Base-by-base conservation (phyloP, 2,329 filamentous ascomycete genomes). In the Penicillium polonicum region DNA sequence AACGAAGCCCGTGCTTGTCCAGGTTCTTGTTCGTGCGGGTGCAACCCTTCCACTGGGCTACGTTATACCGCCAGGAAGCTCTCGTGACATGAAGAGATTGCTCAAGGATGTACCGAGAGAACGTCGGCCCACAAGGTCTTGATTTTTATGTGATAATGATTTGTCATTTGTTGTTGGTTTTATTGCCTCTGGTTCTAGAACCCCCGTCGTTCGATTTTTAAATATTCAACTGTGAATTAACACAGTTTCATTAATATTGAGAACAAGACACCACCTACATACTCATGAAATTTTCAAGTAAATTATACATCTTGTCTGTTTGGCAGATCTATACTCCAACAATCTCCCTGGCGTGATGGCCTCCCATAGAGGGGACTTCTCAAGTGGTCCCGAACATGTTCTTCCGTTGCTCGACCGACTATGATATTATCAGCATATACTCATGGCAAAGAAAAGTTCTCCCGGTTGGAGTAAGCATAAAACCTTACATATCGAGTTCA, bases 401-500 rank as follows among this genome's bases (percentile, higher is more conserved):
- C 45, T n/a, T n/a, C n/a, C n/a, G 45, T 48, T 17, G 29, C 10
- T 10, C 5, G 29, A 9, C 8, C 2, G 29, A 49, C 46, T 49
- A 19, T 38, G 2, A 27, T 23, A 38, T 12, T 38, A 19, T 49
- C 9, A 49, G 46, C 25, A 25, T 17, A 17, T 6, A 23, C 17
- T 21, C 27, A 21, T 10, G 12, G 5, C 10, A 23, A 31, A 25
- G 13, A 38, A 25, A 3, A 21, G 5, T 7, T 2, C 10, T 21
- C 3, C 9, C 17, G 27, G 17, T 12, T n/a, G 17, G 41, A 6
- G 15, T n/a, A n/a, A 27, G 23, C 23, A 44, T 44, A 5, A 27
- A 27, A 1, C 13, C 61, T 36, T 58, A 63, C 61, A 63, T 39
- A 60, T 60, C 2, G n/a, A 17, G 27, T 63, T 57, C 55, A 58